These are phyloP conservation scores for Hyphodiscus sp. DNA, from an alignment of 2,329 filamentous ascomycete genomes.

Conservation along the genomic window DNA sequence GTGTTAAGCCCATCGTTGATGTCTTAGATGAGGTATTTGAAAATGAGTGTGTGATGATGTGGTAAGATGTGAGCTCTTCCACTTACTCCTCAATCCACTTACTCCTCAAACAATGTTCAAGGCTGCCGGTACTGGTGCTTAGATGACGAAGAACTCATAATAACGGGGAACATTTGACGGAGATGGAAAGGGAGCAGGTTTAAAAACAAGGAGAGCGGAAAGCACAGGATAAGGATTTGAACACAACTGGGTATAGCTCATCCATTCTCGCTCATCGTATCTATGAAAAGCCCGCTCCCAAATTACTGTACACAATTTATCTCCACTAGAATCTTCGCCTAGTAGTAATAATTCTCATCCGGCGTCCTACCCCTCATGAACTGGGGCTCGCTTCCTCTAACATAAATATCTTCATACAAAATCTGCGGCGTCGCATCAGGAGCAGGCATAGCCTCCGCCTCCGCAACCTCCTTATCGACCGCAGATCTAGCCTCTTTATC, in stretches of 20 bases:
- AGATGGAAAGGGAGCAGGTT: no score
- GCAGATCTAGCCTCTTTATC: constrained; percentile 86
- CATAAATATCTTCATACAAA: constrained; percentile 95
- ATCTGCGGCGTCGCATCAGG: constrained; percentile 77
- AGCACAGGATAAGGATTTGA: background rate
- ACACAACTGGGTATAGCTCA: background rate
- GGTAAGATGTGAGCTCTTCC: no score
- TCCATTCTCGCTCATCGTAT: background rate
- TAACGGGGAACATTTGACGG: no score
- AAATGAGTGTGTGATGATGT: no score
- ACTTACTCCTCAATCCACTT: no score
- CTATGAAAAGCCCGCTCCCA: background rate
- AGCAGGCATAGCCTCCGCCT: constrained; percentile 78
- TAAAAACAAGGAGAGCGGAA: no score
- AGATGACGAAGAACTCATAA: no score
- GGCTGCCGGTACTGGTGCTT: no score
- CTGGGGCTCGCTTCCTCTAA: constrained; percentile 76
- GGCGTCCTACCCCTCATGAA: constrained; percentile 82
- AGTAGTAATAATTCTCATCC: constrained; percentile 80
- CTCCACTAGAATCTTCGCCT: constrained; percentile 12
- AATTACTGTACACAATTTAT: background rate
- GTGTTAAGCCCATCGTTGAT: no score
- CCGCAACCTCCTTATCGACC: constrained; percentile 85
- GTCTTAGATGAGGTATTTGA: no score
- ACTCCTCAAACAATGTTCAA: no score